These are phyloP conservation scores for Cryphonectria parasitica DNA, from an alignment of 2,329 filamentous ascomycete species.

Conservation along the genomic window DNA sequence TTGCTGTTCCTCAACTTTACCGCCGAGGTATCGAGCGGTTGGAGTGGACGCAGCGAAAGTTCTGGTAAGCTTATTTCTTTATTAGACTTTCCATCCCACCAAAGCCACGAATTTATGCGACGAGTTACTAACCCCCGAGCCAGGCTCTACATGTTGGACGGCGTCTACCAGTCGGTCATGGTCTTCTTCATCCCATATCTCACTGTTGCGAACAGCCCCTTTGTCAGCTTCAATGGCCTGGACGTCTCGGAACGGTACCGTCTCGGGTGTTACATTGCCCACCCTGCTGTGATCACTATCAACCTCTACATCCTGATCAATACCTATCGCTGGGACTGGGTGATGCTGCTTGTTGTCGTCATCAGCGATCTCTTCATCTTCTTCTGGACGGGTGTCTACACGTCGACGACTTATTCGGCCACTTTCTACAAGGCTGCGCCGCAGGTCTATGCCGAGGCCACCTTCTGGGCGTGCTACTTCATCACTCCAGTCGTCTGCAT, in stretches of 20 bases:
- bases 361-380: conserved; percentile 88
- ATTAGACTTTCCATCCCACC: not conserved
- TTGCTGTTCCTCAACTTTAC: conserved; percentile 94
- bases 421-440: conserved; percentile 75
- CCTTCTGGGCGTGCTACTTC: conserved; percentile 85
- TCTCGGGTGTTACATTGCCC: conserved; percentile 85
- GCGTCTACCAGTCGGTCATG: conserved; percentile 91
- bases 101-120: not conserved
- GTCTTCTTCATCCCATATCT: conserved; percentile 93
- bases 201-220: conserved; percentile 70
- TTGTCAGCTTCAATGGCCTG: conserved; percentile 72
- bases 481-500: conserved; percentile 81
- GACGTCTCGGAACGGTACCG: conserved; percentile 79
- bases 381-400: conserved; percentile 93
- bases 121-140: conserved; percentile 36
- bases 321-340: conserved; percentile 97
- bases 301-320: conserved; percentile 96
- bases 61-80: conserved; percentile 70
- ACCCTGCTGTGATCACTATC: conserved; percentile 82
- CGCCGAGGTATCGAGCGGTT: conserved; percentile 91
- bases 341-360: conserved; percentile 80
- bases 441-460: conserved; percentile 78
- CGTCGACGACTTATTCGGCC: conserved; percentile 51
- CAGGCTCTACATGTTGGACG: conserved; percentile 93
- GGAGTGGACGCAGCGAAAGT: conserved; percentile 96